Percentiles rank a stretch among this genome's conserved stretches.
Evolutionary conservation across 129 eudicot genomes (phyloP).

Genomic region (Rutidosis leptorrhynchoides): DNA sequence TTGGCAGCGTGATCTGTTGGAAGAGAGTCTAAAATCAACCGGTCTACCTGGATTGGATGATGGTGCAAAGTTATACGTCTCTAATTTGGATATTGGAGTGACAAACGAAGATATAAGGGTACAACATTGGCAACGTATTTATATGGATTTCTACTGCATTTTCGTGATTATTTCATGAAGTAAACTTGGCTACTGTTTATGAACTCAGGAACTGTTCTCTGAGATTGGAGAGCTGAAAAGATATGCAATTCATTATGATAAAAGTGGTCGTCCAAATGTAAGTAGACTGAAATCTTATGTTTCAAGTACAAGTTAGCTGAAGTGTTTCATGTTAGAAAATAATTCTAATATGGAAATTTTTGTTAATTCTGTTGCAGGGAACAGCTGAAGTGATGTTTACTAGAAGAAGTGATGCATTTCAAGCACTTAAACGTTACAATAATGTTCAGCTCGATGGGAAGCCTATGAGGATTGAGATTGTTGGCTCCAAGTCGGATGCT

Average conservation of each 20-base stretch:
- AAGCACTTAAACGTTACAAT: conserved; percentile 71
- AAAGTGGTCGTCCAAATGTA: conserved; percentile 87
- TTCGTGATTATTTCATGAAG: conserved; percentile 25
- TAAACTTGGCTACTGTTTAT: conserved; percentile 34
- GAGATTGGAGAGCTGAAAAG: conserved; percentile 91
- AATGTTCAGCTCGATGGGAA: conserved; percentile 82
- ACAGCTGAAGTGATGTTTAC: conserved; percentile 82
- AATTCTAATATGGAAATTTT: background rate
- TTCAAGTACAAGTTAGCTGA: background rate
- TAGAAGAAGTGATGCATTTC: conserved; percentile 77
- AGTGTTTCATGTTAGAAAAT: background rate
- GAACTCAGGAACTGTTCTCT: conserved; percentile 78
- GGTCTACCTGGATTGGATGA: conserved; percentile 66
- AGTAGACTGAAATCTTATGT: conserved; percentile 21
- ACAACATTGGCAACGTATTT: conserved; percentile 36
- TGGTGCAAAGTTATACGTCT: conserved; percentile 65
- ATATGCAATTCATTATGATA: conserved; percentile 87
- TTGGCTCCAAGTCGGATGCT: conserved; percentile 47
- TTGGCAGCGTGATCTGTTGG: conserved; percentile 81
- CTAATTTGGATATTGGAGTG: conserved; percentile 88
- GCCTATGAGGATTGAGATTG: conserved; percentile 88
- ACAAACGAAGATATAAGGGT: conserved; percentile 96
- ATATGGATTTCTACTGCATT: conserved; percentile 14
- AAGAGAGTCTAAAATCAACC: conserved; percentile 80
- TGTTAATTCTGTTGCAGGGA: conserved; percentile 46